Base-by-base conservation (phyloP, 2,329 filamentous ascomycete species). In the Epichloe sibirici region DNA sequence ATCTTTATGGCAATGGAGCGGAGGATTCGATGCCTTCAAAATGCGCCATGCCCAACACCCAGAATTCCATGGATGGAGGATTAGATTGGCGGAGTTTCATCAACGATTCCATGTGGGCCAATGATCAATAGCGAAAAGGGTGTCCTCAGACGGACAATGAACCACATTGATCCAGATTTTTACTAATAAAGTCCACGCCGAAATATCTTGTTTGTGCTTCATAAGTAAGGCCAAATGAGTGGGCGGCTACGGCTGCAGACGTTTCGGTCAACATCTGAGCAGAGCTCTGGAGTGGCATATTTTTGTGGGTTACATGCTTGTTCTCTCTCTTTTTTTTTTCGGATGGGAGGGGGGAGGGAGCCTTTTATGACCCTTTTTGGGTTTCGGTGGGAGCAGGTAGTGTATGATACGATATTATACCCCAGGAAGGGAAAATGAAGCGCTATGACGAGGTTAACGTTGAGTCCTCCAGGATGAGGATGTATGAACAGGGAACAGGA, bases 81-180 rank as follows among this genome's bases (percentile, higher is more conserved):
- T 13, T 67, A 6, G 56, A 62, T 0, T 68, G 66, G 66, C 59
- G 64, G 11, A 54, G 53, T 0, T 68, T 63, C 42, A 60, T 68
- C 25, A 61, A 68, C 47, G 66, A 67, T 7, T 56, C 51, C 23
- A 57, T 56, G 5, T 68, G 59, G 59, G n/a, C 12, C 7, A 50
- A 67, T 69, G 60, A 74, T 65, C 53, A 73, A 8, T 42, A 43
- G 31, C 21, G 17, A 12, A 11, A n/a, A 13, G 9, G 5, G 17
- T 44, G 0, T 5, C 17, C 0, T 5, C 9, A 28, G 42, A 5
- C 21, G 9, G 23, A 23, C 23, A 8, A 25, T 12, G 21, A 5
- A 28, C 3, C 7, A 12, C 11, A 6, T 23, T 44, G 11, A 12
- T 44, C 11, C 17, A 31, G 8, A 21, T 43, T 3, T 9, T 25